Base-by-base conservation (phyloP, 2,329 filamentous ascomycete genomes). In the Rhytidhysteron rufulum region DNA sequence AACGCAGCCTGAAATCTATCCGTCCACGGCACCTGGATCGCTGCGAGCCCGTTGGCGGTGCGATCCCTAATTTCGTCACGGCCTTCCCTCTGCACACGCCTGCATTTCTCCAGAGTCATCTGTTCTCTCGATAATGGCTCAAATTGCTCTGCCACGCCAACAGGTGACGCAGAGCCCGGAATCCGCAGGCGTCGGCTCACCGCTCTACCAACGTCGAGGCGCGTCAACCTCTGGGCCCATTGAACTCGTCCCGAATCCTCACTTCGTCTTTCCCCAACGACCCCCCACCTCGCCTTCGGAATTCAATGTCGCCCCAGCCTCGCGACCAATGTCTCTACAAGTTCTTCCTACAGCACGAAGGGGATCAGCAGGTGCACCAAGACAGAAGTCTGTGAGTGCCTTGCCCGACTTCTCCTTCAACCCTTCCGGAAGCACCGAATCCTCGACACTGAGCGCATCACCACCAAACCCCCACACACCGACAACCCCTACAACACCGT, bases 361-460 rank as follows among this genome's bases (percentile, higher is more conserved):
- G 40, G 57, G 61, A 36, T 62, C 59, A 18, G 53, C 58, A 43
- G 57, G 57, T 36, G 57, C 55, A 48, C 45, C 46, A 46, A 58
- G 69, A 43, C 65, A 68, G 34, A 64, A 65, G 43, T 71, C 70
- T 5, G 62, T 65, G 17, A 68, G 58, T 33, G 62, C 69, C 5
- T 53, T 74, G 40, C 72, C 72, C 5, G 69, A 64, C 45, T 75
- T 75, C 55, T 66, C 62, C 25, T 75, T 75, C 65, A 73, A 74
- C 41, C 66, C 71, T 8, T 57, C 64, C n/a, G 65, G 66, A 11
- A 55, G 67, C 19, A 48, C 39, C 32, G 16, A 21, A 15, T 56
- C 62, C 16, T 48, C 55, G 22, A 40, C 59, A 31, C 44, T 45
- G 13, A 48, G 56, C 11, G 47, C 51, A 22, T 64, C 65, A 32